Base-by-base conservation (phyloP, 805 yeast genomes). In the Cyberlindnera samutprakarnensis region DNA sequence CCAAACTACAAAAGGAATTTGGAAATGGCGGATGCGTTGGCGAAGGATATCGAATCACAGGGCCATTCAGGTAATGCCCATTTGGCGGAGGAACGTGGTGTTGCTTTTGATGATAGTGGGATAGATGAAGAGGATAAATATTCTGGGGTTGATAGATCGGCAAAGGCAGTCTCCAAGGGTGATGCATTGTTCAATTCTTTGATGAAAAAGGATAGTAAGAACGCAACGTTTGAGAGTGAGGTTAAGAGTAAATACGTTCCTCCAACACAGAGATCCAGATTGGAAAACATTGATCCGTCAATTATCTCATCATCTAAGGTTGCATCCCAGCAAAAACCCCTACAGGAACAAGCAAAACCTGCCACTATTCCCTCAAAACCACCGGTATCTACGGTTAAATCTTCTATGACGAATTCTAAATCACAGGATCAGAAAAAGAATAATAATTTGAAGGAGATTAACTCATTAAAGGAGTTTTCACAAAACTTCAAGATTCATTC, bases 71-170 rank as follows among this genome's bases (percentile, higher is more conserved):
- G 79, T 18, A 87, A 84, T 51, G 61, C 72, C 18, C 97, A 92
- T 54, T 42, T 88, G 17, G 90, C 94, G 41, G 98, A 90, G 54
- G 98, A 90, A 57, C 75, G 98, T 55, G 95, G 95, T 17, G 40
- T 75, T 12, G 49, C 55, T 13, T 70, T 81, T 23, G 95, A 84
- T 53, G 95, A 84, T 50, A 72, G 82, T 38, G 95, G 94, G 13
- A 44, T 84, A 44, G 97, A 92, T 57, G 98, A 92, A 61, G 98
- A 92, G 57, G 96, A 88, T 56, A 83, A 83, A 57, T 92, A 88
- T 53, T 86, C 96, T 5, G 96, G 96, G 31, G 98, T 87, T 18
- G 59, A 31, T 21, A 48, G 53, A 35, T 10, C 26, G 6, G 5
- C 20, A 17, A 29, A 25, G 18, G 20, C 32, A 2, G 22, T 32